Base-by-base conservation (phyloP, 2,329 filamentous ascomycete species). In the Colletotrichum spinosum region DNA sequence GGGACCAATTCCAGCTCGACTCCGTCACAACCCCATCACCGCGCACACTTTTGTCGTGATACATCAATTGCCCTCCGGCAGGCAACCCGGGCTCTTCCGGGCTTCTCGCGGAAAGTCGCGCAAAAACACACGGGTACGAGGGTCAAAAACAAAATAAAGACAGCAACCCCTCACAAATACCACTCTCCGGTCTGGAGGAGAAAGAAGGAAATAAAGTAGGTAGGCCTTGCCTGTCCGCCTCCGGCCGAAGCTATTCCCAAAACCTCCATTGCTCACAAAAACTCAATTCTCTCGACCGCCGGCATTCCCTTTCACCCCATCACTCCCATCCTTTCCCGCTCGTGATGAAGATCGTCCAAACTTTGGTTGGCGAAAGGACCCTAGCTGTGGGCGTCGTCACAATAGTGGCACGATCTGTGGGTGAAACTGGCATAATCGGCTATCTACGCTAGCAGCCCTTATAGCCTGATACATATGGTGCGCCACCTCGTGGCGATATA, bases 1-100 rank as follows among this genome's bases (percentile, higher is more conserved):
- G 51, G 57, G 62, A 35, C 44, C 46, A 39, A 45, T 34, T 13
- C 51, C 48, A 55, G 55, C 60, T 45, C 4, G 25, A 25, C 17
- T 44, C 37, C 57, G 61, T 61, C 57, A 65, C 61, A 55, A 25
- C 25, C 25, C 25, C 25, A 5, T 25, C 25, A 25, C 25, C 37
- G 12, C 37, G 37, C 17, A 45, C 55, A 60, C 13, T 50, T 17
- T 17, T 15, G 38, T 55, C 45, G 50, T 15, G 15, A 44, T 54
- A 56, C 46, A 34, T 41, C 38, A 17, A 35, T 15, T 33, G 42
- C 46, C 15, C 46, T 10, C 46, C 33, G 46, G 33, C 46, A 49
- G 46, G 46, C 46, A 49, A 33, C 8, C 15, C 44, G 15, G 25
- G 44, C n/a, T 15, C 44, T 15, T n/a, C 8, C 25, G n/a, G n/a